phyloP scores from a whole-genome alignment of 2,329 filamentous ascomycete genomes.

The Sclerotinia nivalis region DNA sequence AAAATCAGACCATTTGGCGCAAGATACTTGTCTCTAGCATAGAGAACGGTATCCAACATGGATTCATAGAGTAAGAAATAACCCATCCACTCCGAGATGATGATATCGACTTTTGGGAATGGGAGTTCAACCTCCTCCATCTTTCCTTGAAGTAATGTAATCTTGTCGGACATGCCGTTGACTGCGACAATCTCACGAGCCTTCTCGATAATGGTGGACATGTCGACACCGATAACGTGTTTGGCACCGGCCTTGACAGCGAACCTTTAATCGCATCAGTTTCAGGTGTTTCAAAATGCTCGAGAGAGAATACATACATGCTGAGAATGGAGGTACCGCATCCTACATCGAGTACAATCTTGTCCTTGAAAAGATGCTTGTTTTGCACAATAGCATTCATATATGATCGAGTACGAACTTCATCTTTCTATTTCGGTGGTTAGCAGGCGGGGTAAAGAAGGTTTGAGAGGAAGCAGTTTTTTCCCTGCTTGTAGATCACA shows the following conservation, averaged over 20 bases:
- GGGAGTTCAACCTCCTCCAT: slow-evolving; percentile 98
- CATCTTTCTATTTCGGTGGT: slow-evolving; percentile 74
- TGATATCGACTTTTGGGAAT: slow-evolving; percentile 96
- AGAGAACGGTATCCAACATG: slow-evolving; percentile 98
- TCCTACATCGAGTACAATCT: slow-evolving; percentile 93
- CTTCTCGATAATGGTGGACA: slow-evolving; percentile 99
- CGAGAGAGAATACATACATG: slow-evolving; percentile 67
- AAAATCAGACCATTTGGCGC: slow-evolving; percentile 88
- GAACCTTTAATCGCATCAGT: slow-evolving; percentile 64
- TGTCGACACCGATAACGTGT: slow-evolving; percentile 98
- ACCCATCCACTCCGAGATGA: slow-evolving; percentile 99
- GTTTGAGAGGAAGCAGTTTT: slow-evolving; percentile 17
- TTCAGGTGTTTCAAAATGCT: background rate
- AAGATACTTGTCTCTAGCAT: slow-evolving; percentile 91
- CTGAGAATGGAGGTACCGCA: slow-evolving; percentile 97
- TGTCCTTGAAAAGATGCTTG: slow-evolving; percentile 88
- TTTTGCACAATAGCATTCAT: slow-evolving; percentile 98
- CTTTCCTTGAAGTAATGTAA: slow-evolving; percentile 97
- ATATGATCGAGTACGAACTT: slow-evolving; percentile 94
- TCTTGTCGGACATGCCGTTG: slow-evolving; percentile 93
- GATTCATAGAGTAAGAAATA: slow-evolving; percentile 98
- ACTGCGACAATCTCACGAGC: slow-evolving; percentile 89
- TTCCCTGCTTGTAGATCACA: slow-evolving; percentile 45
- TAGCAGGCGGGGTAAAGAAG: slow-evolving; percentile 18
- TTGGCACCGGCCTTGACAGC: slow-evolving; percentile 94